These are phyloP conservation scores for Aspergillus pseudoglaucus DNA, from an alignment of 2,329 filamentous ascomycete genomes.

Conservation along the genomic window DNA sequence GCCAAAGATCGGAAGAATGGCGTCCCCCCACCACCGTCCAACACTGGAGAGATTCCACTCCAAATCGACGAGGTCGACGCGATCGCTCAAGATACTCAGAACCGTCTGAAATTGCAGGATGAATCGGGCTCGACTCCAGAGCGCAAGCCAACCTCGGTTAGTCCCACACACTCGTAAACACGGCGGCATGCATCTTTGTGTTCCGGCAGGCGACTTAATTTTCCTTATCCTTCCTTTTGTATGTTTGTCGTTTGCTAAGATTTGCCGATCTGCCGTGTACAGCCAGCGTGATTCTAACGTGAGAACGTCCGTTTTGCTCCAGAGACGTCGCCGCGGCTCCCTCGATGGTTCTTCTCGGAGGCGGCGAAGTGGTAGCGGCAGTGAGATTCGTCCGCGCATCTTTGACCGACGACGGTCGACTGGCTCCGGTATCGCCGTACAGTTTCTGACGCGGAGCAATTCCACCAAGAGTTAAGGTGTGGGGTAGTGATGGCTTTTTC, in stretches of 20 bases:
- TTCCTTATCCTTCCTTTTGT: slow-evolving; percentile 8
- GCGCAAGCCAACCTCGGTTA: slow-evolving; percentile 44
- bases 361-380: slow-evolving; percentile 36
- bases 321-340: slow-evolving; percentile 42
- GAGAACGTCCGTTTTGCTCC: slow-evolving; percentile 37
- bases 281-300: slow-evolving; percentile 44
- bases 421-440: slow-evolving; percentile 28
- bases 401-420: slow-evolving; percentile 28
- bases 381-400: slow-evolving; percentile 31
- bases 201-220: not conserved
- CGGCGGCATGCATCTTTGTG: slow-evolving; percentile 14
- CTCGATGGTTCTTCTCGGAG: slow-evolving; percentile 35
- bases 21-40: slow-evolving; percentile 30
- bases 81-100: slow-evolving; percentile 73
- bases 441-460: slow-evolving; percentile 37
- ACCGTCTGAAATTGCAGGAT: slow-evolving; percentile 83
- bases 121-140: slow-evolving; percentile 50
- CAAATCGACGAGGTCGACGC: slow-evolving; percentile 67
- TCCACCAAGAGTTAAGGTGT: slow-evolving; percentile 27
- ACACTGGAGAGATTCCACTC: slow-evolving; percentile 40
- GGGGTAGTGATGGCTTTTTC: slow-evolving; percentile 6
- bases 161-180: slow-evolving; percentile 27
- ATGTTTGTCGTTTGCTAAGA: slow-evolving; percentile 37
- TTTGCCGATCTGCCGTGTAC: slow-evolving; percentile 25
- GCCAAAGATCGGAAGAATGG: slow-evolving; percentile 62